phyloP scores from a whole-genome alignment of 805 yeast genomes.

The Cyberlindnera subsufficiens region DNA sequence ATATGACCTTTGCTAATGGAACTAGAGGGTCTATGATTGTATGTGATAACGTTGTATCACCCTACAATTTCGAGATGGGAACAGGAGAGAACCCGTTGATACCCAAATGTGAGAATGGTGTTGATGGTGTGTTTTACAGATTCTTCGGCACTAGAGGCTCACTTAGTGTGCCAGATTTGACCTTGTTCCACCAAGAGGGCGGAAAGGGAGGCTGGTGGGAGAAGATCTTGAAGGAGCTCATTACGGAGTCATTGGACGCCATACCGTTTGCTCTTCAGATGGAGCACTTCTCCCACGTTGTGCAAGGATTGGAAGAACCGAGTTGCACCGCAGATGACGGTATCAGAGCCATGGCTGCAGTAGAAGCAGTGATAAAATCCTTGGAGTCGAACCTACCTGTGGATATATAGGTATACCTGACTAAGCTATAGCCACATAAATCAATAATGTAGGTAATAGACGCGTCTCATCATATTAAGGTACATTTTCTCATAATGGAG shows the following conservation, averaged over 20 bases:
- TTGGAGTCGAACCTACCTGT: conserved; percentile 2
- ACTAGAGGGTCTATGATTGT: conserved; percentile 15
- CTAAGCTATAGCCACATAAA: neutral
- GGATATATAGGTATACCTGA: neutral
- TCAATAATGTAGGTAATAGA: no score
- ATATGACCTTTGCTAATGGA: conserved; percentile 11
- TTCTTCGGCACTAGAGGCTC: conserved; percentile 17
- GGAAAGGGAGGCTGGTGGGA: conserved; percentile 12
- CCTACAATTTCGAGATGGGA: conserved; percentile 18
- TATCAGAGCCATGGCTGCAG: conserved; percentile 11
- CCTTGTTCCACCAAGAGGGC: conserved; percentile 13
- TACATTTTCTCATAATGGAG: no score
- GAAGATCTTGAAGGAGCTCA: conserved; percentile 1
- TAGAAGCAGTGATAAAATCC: conserved; percentile 12
- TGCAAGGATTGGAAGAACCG: conserved; percentile 8
- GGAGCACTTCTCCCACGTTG: conserved; percentile 13
- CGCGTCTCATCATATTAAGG: no score
- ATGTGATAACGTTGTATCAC: conserved; percentile 17
- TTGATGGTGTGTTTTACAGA: conserved; percentile 16
- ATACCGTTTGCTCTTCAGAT: conserved; percentile 14
- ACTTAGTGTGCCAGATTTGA: conserved; percentile 13
- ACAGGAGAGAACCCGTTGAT: conserved; percentile 19
- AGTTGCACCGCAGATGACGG: conserved; percentile 14
- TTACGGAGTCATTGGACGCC: conserved; percentile 4
- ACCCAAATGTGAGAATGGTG: conserved; percentile 7